A percentile compares a stretch with the other conserved stretches of the same genome.
Conservation (phyloP, 306 rosid genomes). For the Benincasa hispida region DNA sequence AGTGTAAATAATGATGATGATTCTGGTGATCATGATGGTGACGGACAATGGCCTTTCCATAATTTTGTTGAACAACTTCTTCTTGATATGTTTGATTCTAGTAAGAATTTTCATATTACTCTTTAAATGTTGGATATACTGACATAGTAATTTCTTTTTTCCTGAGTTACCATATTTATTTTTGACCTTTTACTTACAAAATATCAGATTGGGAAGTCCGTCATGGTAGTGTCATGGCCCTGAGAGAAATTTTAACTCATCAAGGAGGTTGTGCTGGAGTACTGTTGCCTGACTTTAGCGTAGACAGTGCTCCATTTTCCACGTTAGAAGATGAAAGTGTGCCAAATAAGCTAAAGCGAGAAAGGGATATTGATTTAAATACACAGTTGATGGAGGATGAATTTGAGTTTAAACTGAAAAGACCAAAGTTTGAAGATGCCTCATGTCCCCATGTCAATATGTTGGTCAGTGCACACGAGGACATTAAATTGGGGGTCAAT, state of each 20-base stretch:
- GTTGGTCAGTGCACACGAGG: slow-evolving; percentile 28
- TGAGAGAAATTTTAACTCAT: slow-evolving; percentile 88
- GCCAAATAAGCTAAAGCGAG: slow-evolving; percentile 44
- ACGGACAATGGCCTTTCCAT: slow-evolving; percentile 84
- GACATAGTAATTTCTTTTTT: not conserved
- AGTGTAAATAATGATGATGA: slow-evolving; percentile 53
- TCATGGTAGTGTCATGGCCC: slow-evolving; percentile 95
- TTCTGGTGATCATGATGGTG: slow-evolving; percentile 52
- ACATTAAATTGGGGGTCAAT: slow-evolving; percentile 27
- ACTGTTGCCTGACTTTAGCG: slow-evolving; percentile 34
- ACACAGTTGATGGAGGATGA: slow-evolving; percentile 46
- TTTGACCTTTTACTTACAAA: slow-evolving; percentile 10
- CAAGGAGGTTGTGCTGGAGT: slow-evolving; percentile 94
- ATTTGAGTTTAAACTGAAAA: slow-evolving; percentile 41
- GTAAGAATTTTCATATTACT: slow-evolving; percentile 24
- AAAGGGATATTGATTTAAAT: slow-evolving; percentile 77
- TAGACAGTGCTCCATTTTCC: slow-evolving; percentile 24
- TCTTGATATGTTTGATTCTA: slow-evolving; percentile 89
- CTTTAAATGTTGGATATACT: not conserved
- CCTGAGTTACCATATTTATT: not conserved
- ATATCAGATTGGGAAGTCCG: slow-evolving; percentile 86
- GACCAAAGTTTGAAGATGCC: slow-evolving; percentile 50
- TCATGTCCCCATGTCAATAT: slow-evolving; percentile 31
- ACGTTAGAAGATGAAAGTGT: slow-evolving; percentile 41
- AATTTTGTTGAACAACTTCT: slow-evolving; percentile 79